phyloP scores from a whole-genome alignment of 2,329 filamentous ascomycete genomes.

The Cladophialophora psammophila region DNA sequence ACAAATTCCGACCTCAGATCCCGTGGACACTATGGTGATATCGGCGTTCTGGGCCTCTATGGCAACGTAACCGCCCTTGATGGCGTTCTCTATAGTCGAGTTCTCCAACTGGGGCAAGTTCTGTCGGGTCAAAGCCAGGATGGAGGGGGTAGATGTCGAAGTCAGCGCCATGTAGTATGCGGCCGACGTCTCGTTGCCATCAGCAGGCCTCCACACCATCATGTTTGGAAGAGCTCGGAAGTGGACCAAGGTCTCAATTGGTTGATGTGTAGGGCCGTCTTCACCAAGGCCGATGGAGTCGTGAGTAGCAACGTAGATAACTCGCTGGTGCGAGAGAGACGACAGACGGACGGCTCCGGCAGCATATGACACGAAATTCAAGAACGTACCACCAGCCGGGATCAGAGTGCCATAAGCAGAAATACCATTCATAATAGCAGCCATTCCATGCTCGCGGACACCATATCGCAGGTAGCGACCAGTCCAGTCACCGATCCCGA shows the following conservation, averaged over 20 bases:
- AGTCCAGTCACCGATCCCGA: constrained; percentile 84
- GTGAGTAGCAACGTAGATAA: constrained; percentile 96
- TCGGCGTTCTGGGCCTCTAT: constrained; percentile 84
- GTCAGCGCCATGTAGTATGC: constrained; percentile 96
- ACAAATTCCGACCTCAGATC: constrained; percentile 93
- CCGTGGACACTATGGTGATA: constrained; percentile 90
- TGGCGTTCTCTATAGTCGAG: constrained; percentile 84
- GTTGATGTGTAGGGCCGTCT: constrained; percentile 98
- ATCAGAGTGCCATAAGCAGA: constrained; percentile 94
- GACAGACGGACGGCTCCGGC: constrained; percentile 95
- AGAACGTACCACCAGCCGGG: constrained; percentile 93
- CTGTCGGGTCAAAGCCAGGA: constrained; percentile 94
- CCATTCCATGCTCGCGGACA: constrained; percentile 62
- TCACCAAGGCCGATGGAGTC: constrained; percentile 99
- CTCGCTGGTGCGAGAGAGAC: constrained; percentile 85
- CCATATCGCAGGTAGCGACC: constrained; percentile 78
- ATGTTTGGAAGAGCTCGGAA: constrained; percentile 99
- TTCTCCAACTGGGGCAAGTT: constrained; percentile 97
- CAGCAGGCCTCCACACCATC: constrained; percentile 99
- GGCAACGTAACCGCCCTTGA: constrained; percentile 94
- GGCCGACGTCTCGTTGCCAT: constrained; percentile 97
- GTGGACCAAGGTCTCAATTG: constrained; percentile 96
- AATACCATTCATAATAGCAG: constrained; percentile 72
- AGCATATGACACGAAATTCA: constrained; percentile 99
- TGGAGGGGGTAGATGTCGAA: constrained; percentile 86